These are phyloP conservation scores for Lasiodiplodia gonubiensis DNA, from an alignment of 2,329 filamentous ascomycete species.

Conservation along the genomic window DNA sequence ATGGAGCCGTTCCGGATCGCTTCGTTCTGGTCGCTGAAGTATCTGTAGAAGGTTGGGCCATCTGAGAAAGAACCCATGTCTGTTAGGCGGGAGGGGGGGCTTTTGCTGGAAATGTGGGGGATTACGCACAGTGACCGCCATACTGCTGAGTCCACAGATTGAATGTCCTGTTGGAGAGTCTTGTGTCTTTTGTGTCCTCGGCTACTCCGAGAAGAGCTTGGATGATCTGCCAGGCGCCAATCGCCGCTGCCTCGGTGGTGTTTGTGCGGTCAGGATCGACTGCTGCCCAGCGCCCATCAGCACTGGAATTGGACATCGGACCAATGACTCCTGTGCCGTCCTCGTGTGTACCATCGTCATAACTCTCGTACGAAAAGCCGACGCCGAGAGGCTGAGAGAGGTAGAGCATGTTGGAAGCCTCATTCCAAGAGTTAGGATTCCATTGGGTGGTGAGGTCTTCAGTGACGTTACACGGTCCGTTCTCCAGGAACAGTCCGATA, in stretches of 20 bases:
- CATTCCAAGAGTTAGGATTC: conserved; percentile 49
- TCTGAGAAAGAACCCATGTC: background rate
- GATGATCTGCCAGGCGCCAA: conserved; percentile 45
- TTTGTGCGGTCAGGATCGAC: conserved; percentile 30
- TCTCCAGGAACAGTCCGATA: conserved; percentile 43
- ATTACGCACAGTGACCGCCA: conserved; percentile 50
- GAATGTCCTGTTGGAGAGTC: conserved; percentile 48
- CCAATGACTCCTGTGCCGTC: conserved; percentile 35
- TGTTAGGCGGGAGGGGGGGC: conserved; percentile 35
- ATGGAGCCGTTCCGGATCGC: conserved; percentile 56
- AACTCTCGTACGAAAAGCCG: conserved; percentile 47
- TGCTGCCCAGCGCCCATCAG: background rate
- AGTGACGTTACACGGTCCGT: conserved; percentile 54
- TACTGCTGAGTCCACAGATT: conserved; percentile 59
- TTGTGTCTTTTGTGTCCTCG: conserved; percentile 55
- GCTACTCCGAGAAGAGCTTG: conserved; percentile 44
- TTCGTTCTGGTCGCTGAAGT: conserved; percentile 63
- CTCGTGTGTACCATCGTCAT: conserved; percentile 1
- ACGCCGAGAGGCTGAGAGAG: conserved; percentile 48
- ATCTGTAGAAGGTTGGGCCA: conserved; percentile 58
- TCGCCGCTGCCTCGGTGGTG: conserved; percentile 43
- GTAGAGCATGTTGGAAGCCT: conserved; percentile 47
- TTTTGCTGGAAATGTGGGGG: background rate
- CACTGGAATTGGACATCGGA: conserved; percentile 49
- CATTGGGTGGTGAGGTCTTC: conserved; percentile 44